A percentile compares a stretch with the other conserved stretches of the same genome.
Evolutionary conservation across 1,284 basidiomycete species (phyloP).

Genomic region (Trametes hirsuta): DNA sequence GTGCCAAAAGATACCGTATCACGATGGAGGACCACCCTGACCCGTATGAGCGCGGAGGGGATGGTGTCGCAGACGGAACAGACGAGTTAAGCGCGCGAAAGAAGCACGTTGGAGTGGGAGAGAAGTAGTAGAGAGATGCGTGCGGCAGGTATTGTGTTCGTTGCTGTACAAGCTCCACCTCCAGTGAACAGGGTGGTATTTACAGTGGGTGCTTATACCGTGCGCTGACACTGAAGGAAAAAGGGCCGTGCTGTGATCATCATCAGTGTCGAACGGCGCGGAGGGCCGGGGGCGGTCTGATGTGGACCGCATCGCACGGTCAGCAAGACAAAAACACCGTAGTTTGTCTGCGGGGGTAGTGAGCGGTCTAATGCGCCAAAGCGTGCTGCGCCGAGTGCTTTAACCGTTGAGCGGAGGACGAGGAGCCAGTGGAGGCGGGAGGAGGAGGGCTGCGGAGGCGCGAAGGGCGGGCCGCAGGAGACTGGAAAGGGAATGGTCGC

Average conservation of each 20-base stretch:
- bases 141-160: neutral
- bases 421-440: neutral
- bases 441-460: neutral
- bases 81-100: no score
- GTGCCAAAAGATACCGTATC: neutral
- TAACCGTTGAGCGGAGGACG: neutral
- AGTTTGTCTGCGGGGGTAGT: neutral
- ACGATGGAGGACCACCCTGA: neutral
- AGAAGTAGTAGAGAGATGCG: neutral
- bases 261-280: neutral
- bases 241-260: constrained; percentile 2
- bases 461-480: neutral
- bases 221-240: neutral
- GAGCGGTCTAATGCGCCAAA: neutral
- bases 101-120: neutral
- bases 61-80: neutral
- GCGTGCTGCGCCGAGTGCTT: neutral
- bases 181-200: no score
- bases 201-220: no score
- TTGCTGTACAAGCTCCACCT: no score
- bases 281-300: constrained; percentile 1
- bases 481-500: neutral
- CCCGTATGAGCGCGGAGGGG: neutral
- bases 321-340: neutral
- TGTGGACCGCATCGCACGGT: neutral